phyloP scores from a whole-genome alignment of 306 rosid genomes.

The Datisca glomerata region DNA sequence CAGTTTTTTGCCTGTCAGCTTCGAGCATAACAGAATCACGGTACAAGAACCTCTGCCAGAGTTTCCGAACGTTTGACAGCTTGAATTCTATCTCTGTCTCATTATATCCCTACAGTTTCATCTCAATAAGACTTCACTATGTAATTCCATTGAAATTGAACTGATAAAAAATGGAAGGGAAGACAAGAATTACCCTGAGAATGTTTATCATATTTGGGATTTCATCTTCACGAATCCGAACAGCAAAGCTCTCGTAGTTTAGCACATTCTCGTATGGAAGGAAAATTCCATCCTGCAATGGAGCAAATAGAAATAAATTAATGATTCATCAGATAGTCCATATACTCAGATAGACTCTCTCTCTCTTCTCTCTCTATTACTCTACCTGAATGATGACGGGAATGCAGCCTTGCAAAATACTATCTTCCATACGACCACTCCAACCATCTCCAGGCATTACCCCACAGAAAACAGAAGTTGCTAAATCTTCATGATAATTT shows the following conservation, averaged over 20 bases:
- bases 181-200: constrained; percentile 41
- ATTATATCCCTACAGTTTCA: constrained; percentile 45
- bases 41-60: constrained; percentile 81
- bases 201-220: constrained; percentile 62
- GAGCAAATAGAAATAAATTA: constrained; percentile 11
- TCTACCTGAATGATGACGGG: constrained; percentile 83
- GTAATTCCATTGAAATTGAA: too few relatives aligned
- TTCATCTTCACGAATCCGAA: constrained; percentile 65
- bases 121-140: too few relatives aligned
- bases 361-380: too few relatives aligned
- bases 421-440: constrained; percentile 95
- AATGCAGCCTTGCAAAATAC: constrained; percentile 87
- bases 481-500: constrained; percentile 52
- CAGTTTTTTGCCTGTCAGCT: constrained; percentile 68
- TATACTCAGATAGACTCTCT: too few relatives aligned
- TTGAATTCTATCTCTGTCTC: constrained; percentile 63
- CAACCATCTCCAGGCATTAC: constrained; percentile 91
- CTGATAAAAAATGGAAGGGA: not conserved
- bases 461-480: constrained; percentile 73
- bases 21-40: constrained; percentile 77
- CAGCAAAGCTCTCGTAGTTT: constrained; percentile 78
- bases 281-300: constrained; percentile 72
- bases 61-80: constrained; percentile 54
- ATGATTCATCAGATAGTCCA: too few relatives aligned
- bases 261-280: constrained; percentile 81